Base-by-base conservation (phyloP, 2,329 filamentous ascomycete genomes). In the Fusarium sterilihyphosum region DNA sequence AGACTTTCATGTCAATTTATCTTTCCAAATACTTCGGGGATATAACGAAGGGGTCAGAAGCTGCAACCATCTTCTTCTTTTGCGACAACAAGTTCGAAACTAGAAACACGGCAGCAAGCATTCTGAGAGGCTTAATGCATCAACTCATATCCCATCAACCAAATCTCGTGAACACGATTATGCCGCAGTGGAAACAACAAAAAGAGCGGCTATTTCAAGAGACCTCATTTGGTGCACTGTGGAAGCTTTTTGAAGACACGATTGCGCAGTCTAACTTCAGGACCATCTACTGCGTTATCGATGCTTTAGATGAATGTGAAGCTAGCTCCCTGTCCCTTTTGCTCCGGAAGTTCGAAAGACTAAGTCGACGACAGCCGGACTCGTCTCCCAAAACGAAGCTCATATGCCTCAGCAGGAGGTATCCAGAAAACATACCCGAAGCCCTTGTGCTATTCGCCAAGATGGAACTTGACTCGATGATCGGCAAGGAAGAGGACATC, bases 261-360 rank as follows among this genome's bases (percentile, higher is more conserved):
- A 7, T 73, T 8, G 2, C 13, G 0, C 5, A 14, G 0, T n/a
- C 67, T 0, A 3, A 22, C 0, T 31, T n/a, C 1, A 6, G 1
- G 2, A 35, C 12, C 0, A 24, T 71, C 2, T 71, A 71, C 29
- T 72, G 71, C 1, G 9, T 73, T 0, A 17, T 73, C 0, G 69
- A 72, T 31, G 71, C 24, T 0, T 41, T 63, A 0, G 73, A 75
- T 9, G 71, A 75, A 38, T 72, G 71, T 17, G 50, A 70, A 11
- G 44, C 61, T 1, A 46, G 2, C 0, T 69, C 67, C 0, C 14
- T 74, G 2, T 11, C n/a, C 0, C n/a, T 31, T 1, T 14, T 74
- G 14, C 33, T 71, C 1, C 8, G 35, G 5, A 31, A 62, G 33
- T 29, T 59, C 0, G 38, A 59, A 22, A 33, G 14, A 16, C n/a